phyloP scores from a whole-genome alignment of 1,139 yeast species.

The Arxiozyma slooffiae region DNA sequence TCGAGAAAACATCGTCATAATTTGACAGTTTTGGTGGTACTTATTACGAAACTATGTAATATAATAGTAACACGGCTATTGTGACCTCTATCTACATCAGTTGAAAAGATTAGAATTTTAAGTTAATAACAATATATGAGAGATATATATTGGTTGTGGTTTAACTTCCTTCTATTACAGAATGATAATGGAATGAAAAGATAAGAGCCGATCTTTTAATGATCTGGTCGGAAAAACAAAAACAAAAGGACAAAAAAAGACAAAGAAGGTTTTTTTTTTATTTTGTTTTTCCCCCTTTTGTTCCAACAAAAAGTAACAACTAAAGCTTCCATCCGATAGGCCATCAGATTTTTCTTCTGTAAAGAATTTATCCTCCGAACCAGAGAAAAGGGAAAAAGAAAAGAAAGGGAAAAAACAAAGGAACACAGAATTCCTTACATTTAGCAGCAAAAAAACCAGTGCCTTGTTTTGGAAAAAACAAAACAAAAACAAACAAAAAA shows the following conservation, averaged over 20 bases:
- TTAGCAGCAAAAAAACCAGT: too few relatives aligned
- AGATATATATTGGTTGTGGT: neutral
- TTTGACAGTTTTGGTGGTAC: too few relatives aligned
- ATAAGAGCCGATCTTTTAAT: neutral
- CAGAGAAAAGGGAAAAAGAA: too few relatives aligned
- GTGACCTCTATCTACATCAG: neutral
- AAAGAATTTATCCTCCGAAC: neutral
- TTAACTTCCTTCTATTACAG: neutral
- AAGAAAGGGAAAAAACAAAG: too few relatives aligned
- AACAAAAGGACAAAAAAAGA: neutral
- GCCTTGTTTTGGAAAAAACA: neutral
- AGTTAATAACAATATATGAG: neutral
- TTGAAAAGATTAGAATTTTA: neutral
- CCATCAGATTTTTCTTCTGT: neutral
- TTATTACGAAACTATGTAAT: neutral
- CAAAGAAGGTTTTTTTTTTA: too few relatives aligned
- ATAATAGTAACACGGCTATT: neutral
- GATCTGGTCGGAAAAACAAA: neutral
- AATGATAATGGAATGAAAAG: neutral
- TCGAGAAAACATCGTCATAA: neutral
- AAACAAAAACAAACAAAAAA: too few relatives aligned
- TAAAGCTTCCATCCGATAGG: neutral
- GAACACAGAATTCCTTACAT: neutral
- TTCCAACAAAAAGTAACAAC: too few relatives aligned
- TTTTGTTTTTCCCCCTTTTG: too few relatives aligned